Evolutionary conservation across 257 asterid species (phyloP).

Genomic region (Solanum dulcamara): DNA sequence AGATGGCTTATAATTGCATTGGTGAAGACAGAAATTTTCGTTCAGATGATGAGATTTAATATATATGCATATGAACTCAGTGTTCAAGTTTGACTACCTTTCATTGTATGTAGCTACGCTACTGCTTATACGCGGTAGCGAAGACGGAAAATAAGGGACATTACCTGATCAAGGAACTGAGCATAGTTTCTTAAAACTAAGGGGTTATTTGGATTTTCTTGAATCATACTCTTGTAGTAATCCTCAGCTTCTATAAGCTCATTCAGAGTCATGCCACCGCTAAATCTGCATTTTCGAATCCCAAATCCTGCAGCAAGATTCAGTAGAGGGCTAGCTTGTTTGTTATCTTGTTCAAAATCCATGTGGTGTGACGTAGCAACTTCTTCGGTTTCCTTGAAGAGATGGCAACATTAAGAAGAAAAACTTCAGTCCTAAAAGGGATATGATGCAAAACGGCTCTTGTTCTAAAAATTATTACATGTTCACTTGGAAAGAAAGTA

Average conservation of each 20-base stretch:
- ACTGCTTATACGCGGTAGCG: neutral
- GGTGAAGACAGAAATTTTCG: neutral
- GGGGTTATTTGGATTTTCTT: constrained; percentile 48
- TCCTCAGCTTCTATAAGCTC: constrained; percentile 24
- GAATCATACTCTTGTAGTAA: constrained; percentile 42
- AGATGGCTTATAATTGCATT: neutral
- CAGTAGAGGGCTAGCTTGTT: constrained; percentile 49
- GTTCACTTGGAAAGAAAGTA: neutral
- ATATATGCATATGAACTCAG: neutral
- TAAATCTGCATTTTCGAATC: constrained; percentile 17
- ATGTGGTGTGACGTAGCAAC: neutral
- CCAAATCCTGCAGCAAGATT: constrained; percentile 76
- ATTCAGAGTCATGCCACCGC: neutral
- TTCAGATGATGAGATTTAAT: neutral
- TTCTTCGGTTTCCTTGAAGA: constrained; percentile 8
- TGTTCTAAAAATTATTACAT: neutral
- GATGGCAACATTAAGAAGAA: constrained; percentile 14
- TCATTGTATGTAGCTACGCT: neutral
- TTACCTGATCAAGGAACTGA: constrained; percentile 47
- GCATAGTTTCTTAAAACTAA: constrained; percentile 45
- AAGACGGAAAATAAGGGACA: neutral
- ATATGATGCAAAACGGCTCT: neutral
- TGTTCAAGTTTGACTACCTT: neutral
- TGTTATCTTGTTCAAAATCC: constrained; percentile 21
- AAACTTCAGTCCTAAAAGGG: neutral